Base-by-base conservation (phyloP, 2,329 filamentous ascomycete species). In the Chaetomium sp. region DNA sequence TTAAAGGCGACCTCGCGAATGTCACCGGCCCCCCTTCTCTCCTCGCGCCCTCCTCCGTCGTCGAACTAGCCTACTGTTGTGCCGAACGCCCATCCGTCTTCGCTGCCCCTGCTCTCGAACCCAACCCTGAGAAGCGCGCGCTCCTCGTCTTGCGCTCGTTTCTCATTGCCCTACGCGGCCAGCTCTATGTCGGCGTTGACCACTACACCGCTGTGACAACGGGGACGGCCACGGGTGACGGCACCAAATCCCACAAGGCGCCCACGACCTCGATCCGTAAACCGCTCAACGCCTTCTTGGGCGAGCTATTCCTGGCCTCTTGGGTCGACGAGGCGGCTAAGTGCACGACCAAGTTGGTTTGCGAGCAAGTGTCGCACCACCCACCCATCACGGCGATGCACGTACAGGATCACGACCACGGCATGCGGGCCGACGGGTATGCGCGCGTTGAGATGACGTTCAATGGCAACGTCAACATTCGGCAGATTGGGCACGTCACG, bases 361-460 rank as follows among this genome's bases (percentile, higher is more conserved):
- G 76, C 35, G 77, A 80, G 65, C 77, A 80, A 64, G 77, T 80
- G 58, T 75, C 72, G 61, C 77, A 80, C 57, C 77, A 80, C 63
- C 77, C 77, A 32, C 77, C 77, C 14, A 77, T 79, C 44, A 79
- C 77, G 2, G 77, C 77, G 2, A 78, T 79, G 67, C 76, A 77
- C 64, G 74, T 79, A 35, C 63, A 66, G 32, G 74, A 76, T 61
- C 60, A 67, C 12, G 67, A 71, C 10, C 68, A 75, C 53, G 72
- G 74, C 8, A 73, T 79, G 12, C 71, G 75, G 14, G 72, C 76
- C 3, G 71, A 78, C 58, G 77, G 77, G 3, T 79, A 79, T 49
- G 77, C 77, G 9, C 70, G 76, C 6, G 76, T 79, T 8, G 77
- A 79, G 63, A 79, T 78, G 66, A 76, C 72, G 0, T 80, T 80